Conservation (phyloP, 805 yeast species). For the Ogataea saltuana region DNA sequence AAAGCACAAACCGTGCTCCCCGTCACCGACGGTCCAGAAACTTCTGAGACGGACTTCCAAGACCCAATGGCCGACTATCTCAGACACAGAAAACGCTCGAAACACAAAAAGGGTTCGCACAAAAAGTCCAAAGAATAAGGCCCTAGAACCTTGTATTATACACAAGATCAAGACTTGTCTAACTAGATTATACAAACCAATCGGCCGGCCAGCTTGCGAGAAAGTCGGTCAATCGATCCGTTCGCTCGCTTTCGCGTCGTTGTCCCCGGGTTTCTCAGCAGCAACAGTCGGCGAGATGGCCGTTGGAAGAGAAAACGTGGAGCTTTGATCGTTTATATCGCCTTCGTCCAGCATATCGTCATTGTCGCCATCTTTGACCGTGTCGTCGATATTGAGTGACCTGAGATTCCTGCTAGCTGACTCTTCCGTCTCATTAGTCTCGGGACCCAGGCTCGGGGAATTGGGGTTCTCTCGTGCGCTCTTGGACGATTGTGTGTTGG, state of each 20-base stretch:
- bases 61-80: slow-evolving; percentile 41
- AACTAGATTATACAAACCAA: neutral
- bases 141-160: slow-evolving; percentile 4
- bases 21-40: slow-evolving; percentile 7
- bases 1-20: slow-evolving; percentile 12
- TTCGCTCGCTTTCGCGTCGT: slow-evolving; percentile 1
- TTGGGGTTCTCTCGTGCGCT: neutral
- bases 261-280: slow-evolving; percentile 1
- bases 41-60: slow-evolving; percentile 18
- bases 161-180: neutral
- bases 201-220: slow-evolving; percentile 1
- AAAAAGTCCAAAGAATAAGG: neutral
- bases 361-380: neutral
- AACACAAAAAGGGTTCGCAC: neutral
- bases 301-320: slow-evolving; percentile 26
- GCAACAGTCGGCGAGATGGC: slow-evolving; percentile 15
- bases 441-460: neutral
- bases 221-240: neutral
- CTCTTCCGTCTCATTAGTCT: slow-evolving; percentile 6
- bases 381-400: neutral
- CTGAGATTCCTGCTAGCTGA: neutral
- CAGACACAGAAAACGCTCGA: slow-evolving; percentile 12
- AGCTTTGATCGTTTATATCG: slow-evolving; percentile 14
- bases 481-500: slow-evolving; percentile 3
- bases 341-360: slow-evolving; percentile 1